phyloP scores from a whole-genome alignment of 352 stramenopile species.

The Globisporangium abappressorium region DNA sequence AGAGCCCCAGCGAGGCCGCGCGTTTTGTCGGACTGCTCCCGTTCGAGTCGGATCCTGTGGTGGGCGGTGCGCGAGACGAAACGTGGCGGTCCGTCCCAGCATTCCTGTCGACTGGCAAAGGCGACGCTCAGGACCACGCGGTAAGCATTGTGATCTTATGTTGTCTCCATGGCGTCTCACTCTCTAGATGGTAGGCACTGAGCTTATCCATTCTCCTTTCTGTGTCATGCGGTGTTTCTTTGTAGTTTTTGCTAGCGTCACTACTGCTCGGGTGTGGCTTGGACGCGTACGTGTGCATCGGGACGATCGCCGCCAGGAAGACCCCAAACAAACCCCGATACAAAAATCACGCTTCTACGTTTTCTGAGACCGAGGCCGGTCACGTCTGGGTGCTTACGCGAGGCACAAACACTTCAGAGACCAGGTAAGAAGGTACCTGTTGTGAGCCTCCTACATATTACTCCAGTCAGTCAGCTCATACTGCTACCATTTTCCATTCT shows the following conservation, averaged over 20 bases:
- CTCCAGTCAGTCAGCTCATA: no score
- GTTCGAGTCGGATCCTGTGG: conserved; percentile 45
- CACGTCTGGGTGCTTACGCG: conserved; percentile 83
- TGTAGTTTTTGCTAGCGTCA: conserved; percentile 77
- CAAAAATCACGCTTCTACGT: background rate
- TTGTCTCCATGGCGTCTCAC: background rate
- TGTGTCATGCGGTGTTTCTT: background rate
- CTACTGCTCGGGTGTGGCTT: conserved; percentile 88
- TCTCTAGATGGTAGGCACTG: no score
- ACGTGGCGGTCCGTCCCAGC: conserved; percentile 74
- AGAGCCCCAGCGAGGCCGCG: conserved; percentile 76
- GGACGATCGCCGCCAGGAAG: conserved; percentile 49
- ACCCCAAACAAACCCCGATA: conserved; percentile 15
- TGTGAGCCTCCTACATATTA: background rate
- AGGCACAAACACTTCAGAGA: conserved; percentile 20
- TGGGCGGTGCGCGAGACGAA: conserved; percentile 62
- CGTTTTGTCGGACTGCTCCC: conserved; percentile 83
- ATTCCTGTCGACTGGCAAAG: conserved; percentile 69
- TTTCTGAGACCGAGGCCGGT: conserved; percentile 31
- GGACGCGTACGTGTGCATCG: conserved; percentile 86
- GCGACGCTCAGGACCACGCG: conserved; percentile 83
- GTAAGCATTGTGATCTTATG: conserved; percentile 20
- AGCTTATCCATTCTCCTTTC: background rate
- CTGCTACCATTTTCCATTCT: background rate
- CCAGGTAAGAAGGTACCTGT: conserved; percentile 8